phyloP scores from a whole-genome alignment of 495 filamentous ascomycete species.

The Aspergillus baeticus region DNA sequence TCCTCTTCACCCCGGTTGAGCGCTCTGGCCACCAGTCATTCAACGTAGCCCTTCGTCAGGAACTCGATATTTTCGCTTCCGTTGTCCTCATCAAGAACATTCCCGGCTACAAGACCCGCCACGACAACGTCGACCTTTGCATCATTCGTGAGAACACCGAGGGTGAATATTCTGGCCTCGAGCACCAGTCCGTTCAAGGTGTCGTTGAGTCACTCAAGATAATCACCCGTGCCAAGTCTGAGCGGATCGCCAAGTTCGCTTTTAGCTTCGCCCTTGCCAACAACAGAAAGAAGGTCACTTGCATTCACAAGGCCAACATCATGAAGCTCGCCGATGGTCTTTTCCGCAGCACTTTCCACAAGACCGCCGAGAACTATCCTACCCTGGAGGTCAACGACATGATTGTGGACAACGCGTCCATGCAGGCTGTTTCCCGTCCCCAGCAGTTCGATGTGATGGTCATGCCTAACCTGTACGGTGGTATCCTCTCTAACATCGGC shows the following conservation, averaged over 20 bases:
- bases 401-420: conserved; percentile 99
- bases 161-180: conserved; percentile 96
- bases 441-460: conserved; percentile 99
- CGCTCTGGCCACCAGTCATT: conserved; percentile 98
- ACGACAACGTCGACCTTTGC: conserved; percentile 94
- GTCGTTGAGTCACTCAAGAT: conserved; percentile 99
- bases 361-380: conserved; percentile 87
- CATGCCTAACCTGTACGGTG: conserved; percentile 99
- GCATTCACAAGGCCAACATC: conserved; percentile 99
- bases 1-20: conserved; percentile 94
- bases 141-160: conserved; percentile 99
- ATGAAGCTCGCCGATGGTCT: conserved; percentile 99
- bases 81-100: conserved; percentile 99
- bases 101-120: conserved; percentile 93
- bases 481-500: conserved; percentile 97
- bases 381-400: conserved; percentile 94
- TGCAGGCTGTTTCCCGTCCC: conserved; percentile 93
- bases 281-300: conserved; percentile 97
- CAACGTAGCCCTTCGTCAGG: conserved; percentile 98
- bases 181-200: conserved; percentile 95
- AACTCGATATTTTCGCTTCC: conserved; percentile 98
- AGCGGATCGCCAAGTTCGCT: conserved; percentile 97
- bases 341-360: conserved; percentile 95
- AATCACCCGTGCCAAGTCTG: conserved; percentile 96
- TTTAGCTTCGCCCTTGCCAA: conserved; percentile 97